Evolutionary conservation across 768 basidiomycete genomes (phyloP).

Genomic region (Mycena vulgaris): DNA sequence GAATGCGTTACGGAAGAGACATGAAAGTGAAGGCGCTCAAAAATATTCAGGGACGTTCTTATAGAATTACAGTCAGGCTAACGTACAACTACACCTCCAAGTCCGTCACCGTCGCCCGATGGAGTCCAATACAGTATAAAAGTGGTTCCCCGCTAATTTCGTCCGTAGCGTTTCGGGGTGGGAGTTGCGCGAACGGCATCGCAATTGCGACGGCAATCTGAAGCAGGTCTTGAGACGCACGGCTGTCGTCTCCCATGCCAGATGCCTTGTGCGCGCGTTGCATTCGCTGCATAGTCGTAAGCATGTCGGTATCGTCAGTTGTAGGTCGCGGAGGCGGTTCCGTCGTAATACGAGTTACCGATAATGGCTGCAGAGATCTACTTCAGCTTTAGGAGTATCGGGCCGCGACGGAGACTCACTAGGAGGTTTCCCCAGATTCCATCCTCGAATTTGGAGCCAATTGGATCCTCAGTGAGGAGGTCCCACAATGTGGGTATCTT

Average conservation of each 20-base stretch:
- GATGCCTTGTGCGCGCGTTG: not conserved
- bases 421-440: not conserved
- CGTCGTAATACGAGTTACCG: not conserved
- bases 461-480: not conserved
- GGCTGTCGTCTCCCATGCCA: not conserved
- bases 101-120: not conserved
- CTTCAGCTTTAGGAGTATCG: not conserved
- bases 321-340: not conserved
- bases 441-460: not conserved
- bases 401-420: not conserved
- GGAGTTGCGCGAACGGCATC: not conserved
- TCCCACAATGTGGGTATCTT: slow-evolving; percentile 7
- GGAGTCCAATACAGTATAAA: slow-evolving; percentile 1
- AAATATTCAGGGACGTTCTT: too few species aligned
- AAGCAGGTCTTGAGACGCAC: not conserved
- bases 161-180: not conserved
- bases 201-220: slow-evolving; percentile 8
- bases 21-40: too few species aligned
- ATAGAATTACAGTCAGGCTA: too few species aligned
- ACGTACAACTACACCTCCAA: not conserved
- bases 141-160: not conserved
- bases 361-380: slow-evolving; percentile 6
- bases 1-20: too few species aligned
- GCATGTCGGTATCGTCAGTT: not conserved
- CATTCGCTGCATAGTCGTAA: not conserved